These are phyloP conservation scores for Cladobotryum protrusum DNA, from an alignment of 2,329 filamentous ascomycete species.

Conservation along the genomic window DNA sequence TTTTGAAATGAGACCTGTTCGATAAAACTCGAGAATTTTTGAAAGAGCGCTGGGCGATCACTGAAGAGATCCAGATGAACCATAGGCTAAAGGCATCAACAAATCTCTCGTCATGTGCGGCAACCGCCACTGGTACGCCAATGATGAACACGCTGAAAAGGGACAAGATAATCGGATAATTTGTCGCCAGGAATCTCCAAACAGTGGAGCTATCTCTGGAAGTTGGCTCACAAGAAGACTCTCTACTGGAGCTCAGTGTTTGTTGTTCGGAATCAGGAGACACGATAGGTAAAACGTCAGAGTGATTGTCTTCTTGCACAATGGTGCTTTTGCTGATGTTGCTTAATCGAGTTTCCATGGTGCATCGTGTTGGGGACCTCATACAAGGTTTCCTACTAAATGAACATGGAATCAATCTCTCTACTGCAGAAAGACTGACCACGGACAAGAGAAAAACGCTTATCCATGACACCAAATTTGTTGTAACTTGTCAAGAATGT, in stretches of 20 bases:
- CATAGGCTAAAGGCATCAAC: constrained; percentile 43
- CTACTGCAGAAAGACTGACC: constrained; percentile 2
- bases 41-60: constrained; percentile 32
- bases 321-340: neutral
- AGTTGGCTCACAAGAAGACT: neutral
- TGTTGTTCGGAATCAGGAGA: constrained; percentile 6
- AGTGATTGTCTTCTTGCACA: neutral
- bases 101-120: constrained; percentile 27
- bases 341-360: neutral
- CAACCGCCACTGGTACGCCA: constrained; percentile 36
- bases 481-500: constrained; percentile 8
- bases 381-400: neutral
- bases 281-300: neutral
- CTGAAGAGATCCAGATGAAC: constrained; percentile 42
- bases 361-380: neutral
- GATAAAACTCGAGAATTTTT: constrained; percentile 18
- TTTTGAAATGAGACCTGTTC: constrained; percentile 17
- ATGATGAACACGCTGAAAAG: constrained; percentile 29
- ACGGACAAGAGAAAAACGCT: constrained; percentile 23
- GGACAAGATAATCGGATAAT: constrained; percentile 23
- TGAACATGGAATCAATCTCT: neutral
- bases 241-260: neutral
- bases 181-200: constrained; percentile 10
- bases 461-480: constrained; percentile 22
- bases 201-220: neutral